phyloP scores from a whole-genome alignment of 2,329 filamentous ascomycete genomes.

The Kalaharituber pfeilii region DNA sequence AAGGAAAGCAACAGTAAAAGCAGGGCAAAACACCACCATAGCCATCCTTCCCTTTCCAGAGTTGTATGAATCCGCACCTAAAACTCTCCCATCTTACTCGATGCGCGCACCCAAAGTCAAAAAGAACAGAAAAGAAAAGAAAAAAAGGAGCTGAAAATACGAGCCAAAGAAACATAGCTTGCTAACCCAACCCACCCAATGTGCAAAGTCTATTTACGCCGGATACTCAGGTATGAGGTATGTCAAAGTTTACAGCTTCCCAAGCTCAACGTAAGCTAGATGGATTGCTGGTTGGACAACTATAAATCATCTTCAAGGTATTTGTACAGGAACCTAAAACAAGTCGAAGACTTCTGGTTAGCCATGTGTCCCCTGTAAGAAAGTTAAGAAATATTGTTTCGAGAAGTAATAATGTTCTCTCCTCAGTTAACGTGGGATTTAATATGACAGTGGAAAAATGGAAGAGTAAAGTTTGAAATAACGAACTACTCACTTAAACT shows the following conservation, averaged over 20 bases:
- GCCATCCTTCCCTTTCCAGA: neutral
- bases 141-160: too few relatives aligned
- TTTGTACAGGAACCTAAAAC: conserved; percentile 17
- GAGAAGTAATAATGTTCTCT: too few relatives aligned
- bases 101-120: neutral
- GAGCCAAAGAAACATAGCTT: too few relatives aligned
- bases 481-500: conserved; percentile 12
- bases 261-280: neutral
- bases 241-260: neutral
- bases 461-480: neutral
- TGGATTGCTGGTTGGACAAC: neutral
- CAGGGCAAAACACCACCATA: neutral
- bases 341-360: neutral
- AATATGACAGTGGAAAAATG: too few relatives aligned
- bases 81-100: too few relatives aligned
- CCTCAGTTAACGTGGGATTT: too few relatives aligned
- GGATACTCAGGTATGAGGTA: neutral
- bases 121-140: neutral
- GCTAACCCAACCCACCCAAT: too few relatives aligned
- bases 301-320: conserved; percentile 20
- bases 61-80: too few relatives aligned
- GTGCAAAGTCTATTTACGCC: neutral
- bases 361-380: too few relatives aligned
- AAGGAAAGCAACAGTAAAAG: neutral
- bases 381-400: too few relatives aligned